A percentile compares a stretch with the other conserved stretches of the same genome.
These are phyloP conservation scores for Miscanthus sacchariflorus DNA, from an alignment of 202 grass and related monocot genomes.

Conservation along the genomic window DNA sequence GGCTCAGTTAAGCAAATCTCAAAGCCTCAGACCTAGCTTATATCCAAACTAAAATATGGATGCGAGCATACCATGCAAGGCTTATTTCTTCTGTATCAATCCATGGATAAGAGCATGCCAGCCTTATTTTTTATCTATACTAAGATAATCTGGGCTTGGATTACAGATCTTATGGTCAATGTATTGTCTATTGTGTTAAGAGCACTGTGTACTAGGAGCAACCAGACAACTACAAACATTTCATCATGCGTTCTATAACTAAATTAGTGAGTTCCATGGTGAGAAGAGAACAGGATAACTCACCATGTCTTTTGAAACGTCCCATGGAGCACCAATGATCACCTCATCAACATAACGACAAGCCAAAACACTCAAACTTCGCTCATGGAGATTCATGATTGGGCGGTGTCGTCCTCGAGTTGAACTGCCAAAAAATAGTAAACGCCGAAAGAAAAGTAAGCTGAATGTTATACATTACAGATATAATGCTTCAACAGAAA, in stretches of 20 bases:
- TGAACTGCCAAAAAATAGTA: conserved; percentile 60
- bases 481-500: conserved; percentile 17
- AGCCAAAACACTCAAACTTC: conserved; percentile 98
- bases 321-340: conserved; percentile 97
- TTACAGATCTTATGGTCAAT: not conserved
- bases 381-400: conserved; percentile 98
- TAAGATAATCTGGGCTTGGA: not conserved
- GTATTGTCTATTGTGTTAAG: not conserved
- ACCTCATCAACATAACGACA: conserved; percentile 99
- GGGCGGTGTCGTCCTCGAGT: conserved; percentile 90
- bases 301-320: conserved; percentile 93
- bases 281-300: conserved; percentile 18
- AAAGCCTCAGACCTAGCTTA: conserved; percentile 32
- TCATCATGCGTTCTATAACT: conserved; percentile 17
- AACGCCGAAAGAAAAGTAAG: conserved; percentile 9
- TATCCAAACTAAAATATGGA: not conserved
- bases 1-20: conserved; percentile 9
- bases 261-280: conserved; percentile 5
- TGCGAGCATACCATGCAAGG: not conserved
- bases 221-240: not conserved
- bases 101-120: not conserved
- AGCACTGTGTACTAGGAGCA: not conserved
- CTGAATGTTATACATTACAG: not conserved
- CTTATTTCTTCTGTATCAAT: conserved; percentile 4
- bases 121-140: not conserved